Evolutionary conservation across 2,329 filamentous ascomycete genomes (phyloP).

Genomic region (Diaporthe humulicola): DNA sequence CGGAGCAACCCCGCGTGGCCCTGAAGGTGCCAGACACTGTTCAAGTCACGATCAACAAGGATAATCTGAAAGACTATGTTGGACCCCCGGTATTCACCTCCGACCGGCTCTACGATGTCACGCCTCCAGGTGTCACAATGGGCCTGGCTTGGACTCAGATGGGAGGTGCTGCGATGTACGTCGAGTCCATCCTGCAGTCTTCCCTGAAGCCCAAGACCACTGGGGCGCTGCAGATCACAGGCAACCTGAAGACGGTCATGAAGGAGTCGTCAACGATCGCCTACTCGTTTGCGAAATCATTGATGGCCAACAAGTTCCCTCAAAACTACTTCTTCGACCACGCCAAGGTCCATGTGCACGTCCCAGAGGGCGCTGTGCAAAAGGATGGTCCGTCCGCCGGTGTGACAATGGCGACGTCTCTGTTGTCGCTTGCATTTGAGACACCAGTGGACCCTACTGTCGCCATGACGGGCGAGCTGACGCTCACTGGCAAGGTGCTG

Average conservation of each 20-base stretch:
- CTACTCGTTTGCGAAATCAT: conserved; percentile 93
- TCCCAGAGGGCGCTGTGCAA: conserved; percentile 93
- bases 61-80: conserved; percentile 96
- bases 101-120: conserved; percentile 93
- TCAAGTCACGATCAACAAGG: conserved; percentile 86
- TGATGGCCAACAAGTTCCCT: conserved; percentile 87
- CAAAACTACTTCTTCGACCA: conserved; percentile 97
- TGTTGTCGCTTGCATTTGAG: conserved; percentile 88
- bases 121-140: conserved; percentile 96
- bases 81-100: conserved; percentile 96
- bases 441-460: conserved; percentile 84
- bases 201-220: conserved; percentile 80
- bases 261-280: conserved; percentile 96
- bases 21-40: conserved; percentile 89
- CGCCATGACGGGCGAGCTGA: conserved; percentile 98
- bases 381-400: conserved; percentile 95
- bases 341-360: conserved; percentile 94
- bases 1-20: conserved; percentile 79
- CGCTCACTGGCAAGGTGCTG: conserved; percentile 95
- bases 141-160: conserved; percentile 98
- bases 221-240: conserved; percentile 89
- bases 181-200: conserved; percentile 94
- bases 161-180: conserved; percentile 95
- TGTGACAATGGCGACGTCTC: conserved; percentile 97
- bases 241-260: conserved; percentile 97